Percentiles rank a stretch among this genome's conserved stretches.
phyloP scores from a whole-genome alignment of 1,139 yeast genomes.

The Diutina scorzettiae region DNA sequence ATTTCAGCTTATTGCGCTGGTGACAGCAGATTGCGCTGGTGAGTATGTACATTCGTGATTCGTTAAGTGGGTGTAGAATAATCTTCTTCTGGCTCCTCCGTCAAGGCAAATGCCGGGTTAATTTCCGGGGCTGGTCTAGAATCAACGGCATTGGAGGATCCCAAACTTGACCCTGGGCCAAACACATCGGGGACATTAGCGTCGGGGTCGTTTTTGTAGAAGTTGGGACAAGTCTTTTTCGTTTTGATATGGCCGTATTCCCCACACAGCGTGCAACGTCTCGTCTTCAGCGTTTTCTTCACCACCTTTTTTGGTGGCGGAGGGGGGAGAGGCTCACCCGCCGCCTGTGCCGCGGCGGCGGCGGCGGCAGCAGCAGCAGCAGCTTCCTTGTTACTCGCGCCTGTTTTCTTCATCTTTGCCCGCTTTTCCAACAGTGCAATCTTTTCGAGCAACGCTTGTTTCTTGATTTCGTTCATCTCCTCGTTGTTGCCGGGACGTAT shows the following conservation, averaged over 20 bases:
- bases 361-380: slow-evolving; percentile 34
- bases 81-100: slow-evolving; percentile 1
- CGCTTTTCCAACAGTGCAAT: slow-evolving; percentile 76
- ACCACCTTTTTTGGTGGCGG: slow-evolving; percentile 37
- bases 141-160: neutral
- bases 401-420: slow-evolving; percentile 32
- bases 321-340: slow-evolving; percentile 30
- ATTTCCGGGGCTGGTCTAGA: neutral
- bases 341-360: slow-evolving; percentile 29
- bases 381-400: slow-evolving; percentile 26
- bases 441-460: slow-evolving; percentile 72
- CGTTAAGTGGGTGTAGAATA: neutral
- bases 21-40: too few species aligned
- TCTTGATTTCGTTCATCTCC: slow-evolving; percentile 68
- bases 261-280: slow-evolving; percentile 92
- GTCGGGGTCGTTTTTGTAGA: slow-evolving; percentile 3
- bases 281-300: slow-evolving; percentile 57
- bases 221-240: slow-evolving; percentile 66
- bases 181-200: slow-evolving; percentile 5
- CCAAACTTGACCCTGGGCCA: slow-evolving; percentile 1
- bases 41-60: neutral
- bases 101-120: slow-evolving; percentile 3
- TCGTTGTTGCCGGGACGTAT: slow-evolving; percentile 75
- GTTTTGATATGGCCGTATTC: slow-evolving; percentile 92
- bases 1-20: too few species aligned